Base-by-base conservation (phyloP, 2,329 filamentous ascomycete species). In the Tolypocladium inflatum region DNA sequence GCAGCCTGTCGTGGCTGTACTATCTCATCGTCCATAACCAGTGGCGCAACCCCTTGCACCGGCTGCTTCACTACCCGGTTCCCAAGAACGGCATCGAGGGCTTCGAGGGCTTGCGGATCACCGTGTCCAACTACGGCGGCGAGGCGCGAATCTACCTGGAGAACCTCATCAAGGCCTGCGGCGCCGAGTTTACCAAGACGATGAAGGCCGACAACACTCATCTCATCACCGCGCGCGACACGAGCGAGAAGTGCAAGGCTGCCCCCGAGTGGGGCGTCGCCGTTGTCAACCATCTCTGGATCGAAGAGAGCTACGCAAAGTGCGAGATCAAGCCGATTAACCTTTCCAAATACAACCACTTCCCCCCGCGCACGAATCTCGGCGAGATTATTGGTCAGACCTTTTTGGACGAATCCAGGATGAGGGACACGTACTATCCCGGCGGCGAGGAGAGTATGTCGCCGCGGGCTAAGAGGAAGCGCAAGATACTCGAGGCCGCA, bases 131-230 rank as follows among this genome's bases (percentile, higher is more conserved):
- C 71, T 99, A 99, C 69, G 91, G 91, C 52, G 94, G 94, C 38
- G 94, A 99, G 71, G 91, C 94, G 19, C 86, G 94, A 53, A 86
- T 91, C 56, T 99, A 97, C 67, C 80, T 99, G 5, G 92, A 97
- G 72, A 97, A 96, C 64, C 80, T 99, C 42, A 88, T 97, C 65
- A 85, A 79, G 60, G 91, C 91, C 30, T 81, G 88, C 19, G 94
- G 94, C 19, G 93, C 90, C 10, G 87, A 89, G 61, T 97, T 91
- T 69, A 99, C 94, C 37, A 96, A 95, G 75, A 95, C 91, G 0
- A 89, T 99, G 85, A 95, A 91, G 71, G 85, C 89, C 63, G 91
- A 97, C 61, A 97, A 99, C 70, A 97, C 92, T 0, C 94, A 99
- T 74, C 82, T 99, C 1, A 88, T 99, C 66, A 96, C 93, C 0